Percentiles rank a stretch among this genome's conserved stretches.
phyloP scores from a whole-genome alignment of 805 yeast species.

The Teunomyces atbi region DNA sequence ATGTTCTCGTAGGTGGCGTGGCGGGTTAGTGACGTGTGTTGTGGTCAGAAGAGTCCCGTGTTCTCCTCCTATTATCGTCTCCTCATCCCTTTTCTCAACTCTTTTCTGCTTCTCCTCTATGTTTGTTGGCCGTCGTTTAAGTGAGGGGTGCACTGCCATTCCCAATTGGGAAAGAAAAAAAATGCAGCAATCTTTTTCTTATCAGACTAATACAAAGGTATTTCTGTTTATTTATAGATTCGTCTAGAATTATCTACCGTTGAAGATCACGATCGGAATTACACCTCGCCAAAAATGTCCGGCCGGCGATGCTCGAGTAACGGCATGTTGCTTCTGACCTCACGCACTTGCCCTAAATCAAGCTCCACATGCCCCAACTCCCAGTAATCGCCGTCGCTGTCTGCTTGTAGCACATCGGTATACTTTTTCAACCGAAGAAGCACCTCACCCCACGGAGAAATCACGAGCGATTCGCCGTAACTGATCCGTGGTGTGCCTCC shows the following conservation, averaged over 20 bases:
- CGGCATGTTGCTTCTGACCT: slow-evolving; percentile 71
- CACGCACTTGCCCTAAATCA: slow-evolving; percentile 48
- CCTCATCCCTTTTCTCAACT: neutral
- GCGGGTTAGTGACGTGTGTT: neutral
- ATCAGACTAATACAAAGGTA: neutral
- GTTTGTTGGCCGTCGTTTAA: slow-evolving; percentile 2
- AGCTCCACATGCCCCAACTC: slow-evolving; percentile 62
- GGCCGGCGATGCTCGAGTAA: slow-evolving; percentile 69
- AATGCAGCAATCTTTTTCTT: neutral
- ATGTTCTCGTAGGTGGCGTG: too few relatives aligned
- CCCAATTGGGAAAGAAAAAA: neutral
- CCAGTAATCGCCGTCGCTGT: slow-evolving; percentile 31
- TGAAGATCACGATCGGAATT: neutral
- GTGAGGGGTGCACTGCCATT: neutral
- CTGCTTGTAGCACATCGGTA: slow-evolving; percentile 19
- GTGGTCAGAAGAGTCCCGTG: neutral
- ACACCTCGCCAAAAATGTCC: slow-evolving; percentile 49
- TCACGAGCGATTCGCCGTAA: slow-evolving; percentile 81
- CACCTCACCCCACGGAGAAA: slow-evolving; percentile 91
- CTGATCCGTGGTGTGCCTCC: slow-evolving; percentile 54
- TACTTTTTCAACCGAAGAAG: slow-evolving; percentile 48
- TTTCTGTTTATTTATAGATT: neutral
- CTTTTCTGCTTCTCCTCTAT: slow-evolving; percentile 1
- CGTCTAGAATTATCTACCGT: neutral
- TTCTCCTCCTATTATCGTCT: neutral